These are phyloP conservation scores for Lachnellula hyalina DNA, from an alignment of 2,329 filamentous ascomycete genomes.

Conservation along the genomic window DNA sequence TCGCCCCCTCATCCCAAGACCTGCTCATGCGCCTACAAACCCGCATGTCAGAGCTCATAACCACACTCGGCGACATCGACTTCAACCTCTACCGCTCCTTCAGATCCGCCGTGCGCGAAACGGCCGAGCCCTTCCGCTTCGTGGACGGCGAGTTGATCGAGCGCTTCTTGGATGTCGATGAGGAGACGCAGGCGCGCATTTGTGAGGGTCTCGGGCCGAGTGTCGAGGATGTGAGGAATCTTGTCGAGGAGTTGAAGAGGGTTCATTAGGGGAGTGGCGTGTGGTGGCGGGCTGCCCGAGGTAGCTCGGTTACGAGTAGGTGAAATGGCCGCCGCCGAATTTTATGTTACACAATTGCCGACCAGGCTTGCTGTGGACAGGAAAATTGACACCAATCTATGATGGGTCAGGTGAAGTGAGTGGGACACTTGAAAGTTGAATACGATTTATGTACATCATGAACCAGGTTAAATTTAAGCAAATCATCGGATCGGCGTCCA, in stretches of 20 bases:
- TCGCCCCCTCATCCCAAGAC: constrained; percentile 67
- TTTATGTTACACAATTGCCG: too few species aligned
- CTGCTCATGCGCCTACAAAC: constrained; percentile 77
- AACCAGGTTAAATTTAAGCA: not conserved
- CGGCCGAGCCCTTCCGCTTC: constrained; percentile 76
- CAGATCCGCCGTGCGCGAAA: constrained; percentile 63
- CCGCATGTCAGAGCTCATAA: constrained; percentile 60
- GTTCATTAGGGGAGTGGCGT: constrained; percentile 44
- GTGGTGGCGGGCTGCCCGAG: not conserved
- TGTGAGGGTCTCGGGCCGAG: constrained; percentile 53
- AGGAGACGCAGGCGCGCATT: constrained; percentile 48
- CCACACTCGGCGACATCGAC: constrained; percentile 65
- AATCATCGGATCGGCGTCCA: not conserved
- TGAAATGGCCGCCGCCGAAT: too few species aligned
- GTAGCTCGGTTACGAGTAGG: too few species aligned
- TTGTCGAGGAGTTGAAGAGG: constrained; percentile 58
- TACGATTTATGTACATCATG: too few species aligned
- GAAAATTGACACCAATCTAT: too few species aligned
- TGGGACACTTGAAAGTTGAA: too few species aligned
- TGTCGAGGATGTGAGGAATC: constrained; percentile 56
- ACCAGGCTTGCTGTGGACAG: too few species aligned
- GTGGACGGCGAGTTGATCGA: constrained; percentile 91
- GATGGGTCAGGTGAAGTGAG: too few species aligned
- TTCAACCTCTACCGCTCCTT: constrained; percentile 82
- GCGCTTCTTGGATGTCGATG: constrained; percentile 68